Percentiles rank a stretch among this genome's conserved stretches.
These are phyloP conservation scores for Kwoniella sp. DNA, from an alignment of 768 basidiomycete species.

Conservation along the genomic window DNA sequence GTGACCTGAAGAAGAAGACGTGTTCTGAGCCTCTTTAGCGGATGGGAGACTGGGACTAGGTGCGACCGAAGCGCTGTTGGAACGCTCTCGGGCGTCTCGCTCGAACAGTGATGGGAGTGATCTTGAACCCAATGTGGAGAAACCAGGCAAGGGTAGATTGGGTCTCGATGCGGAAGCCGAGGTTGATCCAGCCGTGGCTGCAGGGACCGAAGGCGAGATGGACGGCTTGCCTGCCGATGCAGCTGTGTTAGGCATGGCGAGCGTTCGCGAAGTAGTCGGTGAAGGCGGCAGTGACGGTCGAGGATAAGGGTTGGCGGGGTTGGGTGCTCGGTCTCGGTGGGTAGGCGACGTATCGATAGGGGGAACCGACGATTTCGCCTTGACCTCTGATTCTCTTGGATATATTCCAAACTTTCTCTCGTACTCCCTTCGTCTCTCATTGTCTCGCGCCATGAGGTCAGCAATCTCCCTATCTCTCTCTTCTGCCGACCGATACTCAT, in stretches of 20 bases:
- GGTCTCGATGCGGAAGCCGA: slow-evolving; percentile 15
- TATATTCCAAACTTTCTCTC: slow-evolving; percentile 4
- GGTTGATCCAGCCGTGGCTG: slow-evolving; percentile 5
- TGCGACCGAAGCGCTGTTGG: slow-evolving; percentile 8
- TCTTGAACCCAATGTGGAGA: slow-evolving; percentile 22
- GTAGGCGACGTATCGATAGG: slow-evolving; percentile 13
- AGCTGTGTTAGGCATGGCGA: slow-evolving; percentile 5
- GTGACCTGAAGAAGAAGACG: slow-evolving; percentile 18
- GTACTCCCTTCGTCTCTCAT: neutral
- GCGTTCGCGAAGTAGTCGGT: slow-evolving; percentile 14
- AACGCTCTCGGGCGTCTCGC: slow-evolving; percentile 22
- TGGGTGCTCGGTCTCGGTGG: slow-evolving; percentile 6
- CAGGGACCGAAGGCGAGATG: slow-evolving; percentile 25
- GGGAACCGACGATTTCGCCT: neutral
- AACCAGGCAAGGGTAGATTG: slow-evolving; percentile 24
- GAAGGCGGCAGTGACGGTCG: slow-evolving; percentile 29
- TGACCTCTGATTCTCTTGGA: neutral
- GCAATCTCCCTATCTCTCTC: neutral
- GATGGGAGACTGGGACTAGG: slow-evolving; percentile 3
- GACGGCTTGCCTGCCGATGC: slow-evolving; percentile 20
- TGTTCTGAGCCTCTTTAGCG: neutral
- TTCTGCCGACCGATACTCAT: neutral
- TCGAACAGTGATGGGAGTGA: slow-evolving; percentile 37
- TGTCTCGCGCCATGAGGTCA: neutral
- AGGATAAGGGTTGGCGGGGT: slow-evolving; percentile 21